phyloP scores from a whole-genome alignment of 2,329 filamentous ascomycete genomes.

The Pseudogymnoascus sp. region DNA sequence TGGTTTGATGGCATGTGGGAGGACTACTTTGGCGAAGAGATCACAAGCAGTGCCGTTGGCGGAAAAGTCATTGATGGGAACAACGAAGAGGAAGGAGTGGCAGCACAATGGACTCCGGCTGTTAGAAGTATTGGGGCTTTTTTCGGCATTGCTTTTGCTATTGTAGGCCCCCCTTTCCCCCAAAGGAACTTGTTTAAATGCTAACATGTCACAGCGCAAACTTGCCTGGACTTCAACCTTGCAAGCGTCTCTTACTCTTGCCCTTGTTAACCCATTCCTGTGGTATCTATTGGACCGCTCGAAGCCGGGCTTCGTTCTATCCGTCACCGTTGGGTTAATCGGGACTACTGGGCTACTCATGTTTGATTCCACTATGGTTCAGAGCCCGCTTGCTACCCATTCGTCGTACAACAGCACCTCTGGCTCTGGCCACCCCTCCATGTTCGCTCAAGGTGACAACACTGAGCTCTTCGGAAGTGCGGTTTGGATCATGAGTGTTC shows the following conservation, averaged over 20 bases:
- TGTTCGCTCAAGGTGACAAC: conserved; percentile 41
- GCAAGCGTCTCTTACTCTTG: conserved; percentile 84
- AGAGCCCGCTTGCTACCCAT: conserved; percentile 15
- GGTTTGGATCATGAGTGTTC: conserved; percentile 84
- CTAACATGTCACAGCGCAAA: conserved; percentile 53
- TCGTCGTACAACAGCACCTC: conserved; percentile 10
- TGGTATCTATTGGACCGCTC: conserved; percentile 97
- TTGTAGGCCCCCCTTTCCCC: conserved; percentile 52
- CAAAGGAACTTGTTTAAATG: conserved; percentile 13
- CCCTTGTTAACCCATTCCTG: conserved; percentile 82
- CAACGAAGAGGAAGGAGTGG: conserved; percentile 27
- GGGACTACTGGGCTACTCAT: conserved; percentile 69
- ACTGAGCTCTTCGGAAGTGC: conserved; percentile 61
- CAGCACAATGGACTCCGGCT: conserved; percentile 67
- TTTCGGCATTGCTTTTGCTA: conserved; percentile 67
- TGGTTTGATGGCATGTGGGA: conserved; percentile 76
- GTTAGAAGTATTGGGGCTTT: conserved; percentile 64
- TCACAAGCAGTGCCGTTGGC: conserved; percentile 17
- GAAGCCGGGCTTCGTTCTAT: conserved; percentile 73
- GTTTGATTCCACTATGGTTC: conserved; percentile 70
- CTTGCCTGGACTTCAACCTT: conserved; percentile 90
- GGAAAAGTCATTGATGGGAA: conserved; percentile 24
- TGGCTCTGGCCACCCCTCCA: conserved; percentile 20
- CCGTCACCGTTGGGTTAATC: conserved; percentile 60
- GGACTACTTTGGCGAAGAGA: conserved; percentile 28